Conservation (phyloP, 177 flowering plant genomes). For the Vitis hybrid region DNA sequence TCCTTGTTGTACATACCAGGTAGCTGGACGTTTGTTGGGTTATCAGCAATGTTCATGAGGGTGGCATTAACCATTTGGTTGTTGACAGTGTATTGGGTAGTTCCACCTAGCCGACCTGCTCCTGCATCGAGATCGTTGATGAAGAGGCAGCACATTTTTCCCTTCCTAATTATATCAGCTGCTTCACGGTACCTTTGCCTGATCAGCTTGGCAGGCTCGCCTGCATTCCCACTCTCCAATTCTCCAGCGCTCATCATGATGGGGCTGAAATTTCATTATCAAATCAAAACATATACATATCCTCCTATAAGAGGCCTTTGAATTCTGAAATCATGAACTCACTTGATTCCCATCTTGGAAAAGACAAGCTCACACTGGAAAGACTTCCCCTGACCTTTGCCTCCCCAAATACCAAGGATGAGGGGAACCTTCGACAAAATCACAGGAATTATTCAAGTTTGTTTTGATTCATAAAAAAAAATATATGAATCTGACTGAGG, state of each 20-base stretch:
- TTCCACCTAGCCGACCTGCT: conserved; percentile 73
- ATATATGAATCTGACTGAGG: not conserved
- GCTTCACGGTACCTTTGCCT: conserved; percentile 76
- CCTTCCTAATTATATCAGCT: conserved; percentile 62
- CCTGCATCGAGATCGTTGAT: conserved; percentile 81
- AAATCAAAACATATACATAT: not conserved
- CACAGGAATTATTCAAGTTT: no score
- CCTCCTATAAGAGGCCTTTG: not conserved
- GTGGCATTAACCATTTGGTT: conserved; percentile 84
- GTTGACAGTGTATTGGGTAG: conserved; percentile 72
- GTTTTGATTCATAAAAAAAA: not conserved
- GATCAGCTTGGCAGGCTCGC: conserved; percentile 70
- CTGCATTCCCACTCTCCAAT: conserved; percentile 68
- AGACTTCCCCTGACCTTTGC: conserved; percentile 82
- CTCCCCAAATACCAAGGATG: conserved; percentile 79
- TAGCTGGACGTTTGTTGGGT: conserved; percentile 70
- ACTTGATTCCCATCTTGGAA: conserved; percentile 78
- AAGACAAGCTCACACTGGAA: conserved; percentile 84
- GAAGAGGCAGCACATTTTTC: conserved; percentile 71
- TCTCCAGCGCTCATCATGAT: conserved; percentile 85
- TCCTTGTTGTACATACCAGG: conserved; percentile 80
- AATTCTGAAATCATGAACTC: conserved; percentile 12
- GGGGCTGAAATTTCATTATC: conserved; percentile 40
- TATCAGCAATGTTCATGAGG: conserved; percentile 78
- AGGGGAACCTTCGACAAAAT: conserved; percentile 53